Base-by-base conservation (phyloP, 2,329 filamentous ascomycete genomes). In the Neofusicoccum cordaticola region DNA sequence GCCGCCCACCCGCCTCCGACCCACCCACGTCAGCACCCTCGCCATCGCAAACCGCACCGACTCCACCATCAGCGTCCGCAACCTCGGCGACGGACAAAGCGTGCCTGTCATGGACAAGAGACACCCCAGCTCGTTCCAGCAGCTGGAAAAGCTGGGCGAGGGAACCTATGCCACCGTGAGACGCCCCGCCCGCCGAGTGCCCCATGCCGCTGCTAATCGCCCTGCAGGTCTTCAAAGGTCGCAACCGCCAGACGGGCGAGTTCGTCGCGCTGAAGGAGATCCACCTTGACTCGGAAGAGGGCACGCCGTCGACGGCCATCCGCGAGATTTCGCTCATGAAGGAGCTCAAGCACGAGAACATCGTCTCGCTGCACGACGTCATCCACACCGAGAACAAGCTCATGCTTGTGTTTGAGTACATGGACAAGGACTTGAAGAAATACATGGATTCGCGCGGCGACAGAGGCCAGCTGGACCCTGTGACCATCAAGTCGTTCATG, bases 301-400 rank as follows among this genome's bases (percentile, higher is more conserved):
- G 95, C 71, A 99, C 95, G 0, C 95, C 95, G 3, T 96, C 91
- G 60, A 99, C 95, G 0, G 95, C 95, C 52, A 99, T 99, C 77
- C 92, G 95, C 73, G 95, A 99, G 79, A 99, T 99, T 73, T 97
- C 93, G 1, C 85, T 99, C 65, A 98, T 99, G 95, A 99, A 99
- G 81, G 95, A 99, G 80, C 86, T 99, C 70, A 98, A 98, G 80
- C 95, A 99, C 79, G 93, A 97, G 77, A 98, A 97, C 76, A 98
- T 99, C 70, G 93, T 99, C 72, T 92, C 90, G 66, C 88, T 99
- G 4, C 92, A 98, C 84, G 95, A 99, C 84, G 95, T 99, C 64
- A 98, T 99, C 73, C 95, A 99, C 79, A 99, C 95, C 65, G 95
- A 99, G 83, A 99, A 98, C 81, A 99, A 99, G 79, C 88, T 99